These are phyloP conservation scores for Spathaspora sp. DNA, from an alignment of 1,139 yeast genomes.

Conservation along the genomic window DNA sequence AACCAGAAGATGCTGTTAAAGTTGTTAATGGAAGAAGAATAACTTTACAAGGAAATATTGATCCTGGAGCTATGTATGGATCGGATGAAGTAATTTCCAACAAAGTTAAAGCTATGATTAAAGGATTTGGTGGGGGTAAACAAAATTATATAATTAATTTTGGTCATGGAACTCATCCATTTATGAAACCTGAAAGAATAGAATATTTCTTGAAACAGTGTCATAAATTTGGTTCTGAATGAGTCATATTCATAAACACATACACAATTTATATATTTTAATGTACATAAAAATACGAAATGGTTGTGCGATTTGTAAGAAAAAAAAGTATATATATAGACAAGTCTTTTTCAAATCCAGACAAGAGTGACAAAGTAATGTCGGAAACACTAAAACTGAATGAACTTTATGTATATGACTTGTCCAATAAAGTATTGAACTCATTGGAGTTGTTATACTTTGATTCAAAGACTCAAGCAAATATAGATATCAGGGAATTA, in stretches of 20 bases:
- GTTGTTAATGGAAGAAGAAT: slow-evolving; percentile 75
- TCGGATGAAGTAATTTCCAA: slow-evolving; percentile 73
- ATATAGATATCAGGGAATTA: slow-evolving; percentile 8
- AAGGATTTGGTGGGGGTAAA: slow-evolving; percentile 90
- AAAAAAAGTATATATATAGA: too few species aligned
- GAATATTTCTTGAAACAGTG: slow-evolving; percentile 84
- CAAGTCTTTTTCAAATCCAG: too few species aligned
- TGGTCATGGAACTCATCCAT: slow-evolving; percentile 98
- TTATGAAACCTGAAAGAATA: slow-evolving; percentile 89
- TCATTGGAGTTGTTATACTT: slow-evolving; percentile 58
- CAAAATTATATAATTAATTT: slow-evolving; percentile 87
- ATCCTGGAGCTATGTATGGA: slow-evolving; percentile 94
- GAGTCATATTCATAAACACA: too few species aligned
- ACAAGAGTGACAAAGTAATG: too few species aligned
- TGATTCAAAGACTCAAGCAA: slow-evolving; percentile 43
- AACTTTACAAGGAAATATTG: slow-evolving; percentile 90
- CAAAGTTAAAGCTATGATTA: slow-evolving; percentile 85
- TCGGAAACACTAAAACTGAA: slow-evolving; percentile 15
- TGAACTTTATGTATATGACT: slow-evolving; percentile 54
- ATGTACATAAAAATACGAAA: not conserved
- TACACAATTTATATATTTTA: not conserved
- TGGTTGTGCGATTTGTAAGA: not conserved
- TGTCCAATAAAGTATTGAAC: slow-evolving; percentile 40
- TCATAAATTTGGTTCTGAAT: slow-evolving; percentile 65
- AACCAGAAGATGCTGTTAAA: slow-evolving; percentile 82